These are phyloP conservation scores for Heterobasidion occidentale DNA, from an alignment of 1,284 basidiomycete species.

Conservation along the genomic window DNA sequence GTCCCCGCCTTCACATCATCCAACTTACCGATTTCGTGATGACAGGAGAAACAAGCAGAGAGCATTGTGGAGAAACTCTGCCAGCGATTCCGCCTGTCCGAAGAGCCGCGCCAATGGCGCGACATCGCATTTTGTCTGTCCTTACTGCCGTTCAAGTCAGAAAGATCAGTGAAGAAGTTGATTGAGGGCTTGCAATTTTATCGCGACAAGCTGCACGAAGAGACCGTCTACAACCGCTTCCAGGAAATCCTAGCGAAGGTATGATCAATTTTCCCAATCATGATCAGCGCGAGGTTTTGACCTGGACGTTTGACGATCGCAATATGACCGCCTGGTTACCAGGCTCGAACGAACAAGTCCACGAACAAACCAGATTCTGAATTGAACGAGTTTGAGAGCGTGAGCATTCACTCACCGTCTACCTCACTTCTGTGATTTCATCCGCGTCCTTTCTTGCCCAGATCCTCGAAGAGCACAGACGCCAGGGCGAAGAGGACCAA, in stretches of 20 bases:
- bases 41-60: conserved; percentile 91
- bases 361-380: conserved; percentile 85
- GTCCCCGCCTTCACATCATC: not conserved
- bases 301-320: not conserved
- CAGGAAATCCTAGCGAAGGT: conserved; percentile 82
- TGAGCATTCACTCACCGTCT: conserved; percentile 20
- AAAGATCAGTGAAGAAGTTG: conserved; percentile 92
- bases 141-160: conserved; percentile 93
- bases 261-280: not conserved
- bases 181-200: conserved; percentile 90
- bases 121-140: conserved; percentile 97
- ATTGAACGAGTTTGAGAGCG: conserved; percentile 83
- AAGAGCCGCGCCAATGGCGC: conserved; percentile 91
- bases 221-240: conserved; percentile 78
- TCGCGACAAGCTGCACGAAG: conserved; percentile 92
- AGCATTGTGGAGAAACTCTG: conserved; percentile 93
- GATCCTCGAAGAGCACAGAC: conserved; percentile 79
- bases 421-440: not conserved
- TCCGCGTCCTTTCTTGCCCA: conserved; percentile 18
- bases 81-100: conserved; percentile 85
- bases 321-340: not conserved
- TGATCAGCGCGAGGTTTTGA: not conserved
- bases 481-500: conserved; percentile 87
- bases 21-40: not conserved
- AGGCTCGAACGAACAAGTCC: conserved; percentile 83